Percentiles rank a stretch among this genome's conserved stretches.
Evolutionary conservation across 352 stramenopile genomes (phyloP).

Genomic region (Phytophthora citricola): DNA sequence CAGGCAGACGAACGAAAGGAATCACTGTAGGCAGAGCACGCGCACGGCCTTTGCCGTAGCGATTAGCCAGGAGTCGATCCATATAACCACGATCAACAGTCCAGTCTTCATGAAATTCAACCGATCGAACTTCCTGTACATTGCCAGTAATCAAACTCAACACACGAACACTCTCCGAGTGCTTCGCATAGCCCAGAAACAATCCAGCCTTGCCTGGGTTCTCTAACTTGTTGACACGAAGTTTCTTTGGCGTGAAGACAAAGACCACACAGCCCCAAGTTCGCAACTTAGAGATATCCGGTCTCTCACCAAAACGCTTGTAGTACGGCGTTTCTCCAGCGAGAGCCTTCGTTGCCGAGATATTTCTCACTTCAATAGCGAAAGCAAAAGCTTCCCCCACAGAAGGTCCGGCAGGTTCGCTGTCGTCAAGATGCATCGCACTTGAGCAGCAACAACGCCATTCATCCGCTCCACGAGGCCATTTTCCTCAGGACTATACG

Average conservation of each 20-base stretch:
- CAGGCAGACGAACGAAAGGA: not conserved
- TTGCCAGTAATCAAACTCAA: not conserved
- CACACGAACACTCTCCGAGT: not conserved
- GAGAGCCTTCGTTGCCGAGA: not conserved
- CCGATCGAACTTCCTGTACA: not conserved
- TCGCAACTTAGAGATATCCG: not conserved
- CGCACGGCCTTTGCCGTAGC: not conserved
- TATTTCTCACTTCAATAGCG: not conserved
- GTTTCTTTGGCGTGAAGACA: not conserved
- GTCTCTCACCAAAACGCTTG: not conserved
- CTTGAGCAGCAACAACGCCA: slow-evolving; percentile 3
- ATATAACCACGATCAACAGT: not conserved
- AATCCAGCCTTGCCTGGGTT: not conserved
- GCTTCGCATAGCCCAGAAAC: not conserved
- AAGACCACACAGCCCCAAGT: not conserved
- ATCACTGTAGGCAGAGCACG: not conserved
- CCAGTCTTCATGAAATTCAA: not conserved
- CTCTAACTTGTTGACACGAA: not conserved
- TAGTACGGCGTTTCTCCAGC: slow-evolving; percentile 3
- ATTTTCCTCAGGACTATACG: slow-evolving; percentile 10
- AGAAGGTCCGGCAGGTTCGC: not conserved
- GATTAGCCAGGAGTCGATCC: not conserved
- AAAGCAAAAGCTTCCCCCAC: slow-evolving; percentile 18
- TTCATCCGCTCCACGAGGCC: slow-evolving; percentile 16
- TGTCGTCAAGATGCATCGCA: slow-evolving; percentile 3